phyloP scores from a whole-genome alignment of 352 stramenopile species.

The Phytophthora colocasiae region DNA sequence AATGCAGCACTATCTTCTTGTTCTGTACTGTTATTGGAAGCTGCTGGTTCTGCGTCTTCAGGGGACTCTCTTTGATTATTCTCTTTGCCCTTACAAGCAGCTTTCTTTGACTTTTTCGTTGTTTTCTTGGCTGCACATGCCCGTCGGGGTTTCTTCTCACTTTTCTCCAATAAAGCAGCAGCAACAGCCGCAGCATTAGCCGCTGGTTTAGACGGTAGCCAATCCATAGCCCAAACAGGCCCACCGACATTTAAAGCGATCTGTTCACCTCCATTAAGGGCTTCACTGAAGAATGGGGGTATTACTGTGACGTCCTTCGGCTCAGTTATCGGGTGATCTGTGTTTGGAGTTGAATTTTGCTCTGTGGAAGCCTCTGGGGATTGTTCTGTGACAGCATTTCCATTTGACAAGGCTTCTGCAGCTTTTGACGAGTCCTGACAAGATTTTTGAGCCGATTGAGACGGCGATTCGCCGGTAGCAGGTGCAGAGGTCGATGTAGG shows the following conservation, averaged over 20 bases:
- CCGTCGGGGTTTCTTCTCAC: conserved; percentile 20
- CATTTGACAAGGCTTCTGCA: conserved; percentile 4
- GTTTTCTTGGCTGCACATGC: conserved; percentile 3
- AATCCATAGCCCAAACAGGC: conserved; percentile 86
- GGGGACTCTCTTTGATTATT: conserved; percentile 29
- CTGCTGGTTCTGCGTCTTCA: conserved; percentile 9
- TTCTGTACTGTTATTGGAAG: conserved; percentile 15
- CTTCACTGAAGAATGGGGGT: conserved; percentile 57
- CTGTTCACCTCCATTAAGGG: conserved; percentile 37
- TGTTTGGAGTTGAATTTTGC: not conserved
- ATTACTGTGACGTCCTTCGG: conserved; percentile 37
- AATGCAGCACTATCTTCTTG: conserved; percentile 4
- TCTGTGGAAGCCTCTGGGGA: conserved; percentile 19
- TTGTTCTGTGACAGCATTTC: not conserved
- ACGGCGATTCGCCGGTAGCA: conserved; percentile 4
- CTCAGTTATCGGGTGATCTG: not conserved
- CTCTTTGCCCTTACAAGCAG: conserved; percentile 42
- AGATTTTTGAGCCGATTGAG: conserved; percentile 18
- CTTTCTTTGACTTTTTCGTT: not conserved
- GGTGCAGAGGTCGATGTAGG: not conserved
- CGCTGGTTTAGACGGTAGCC: conserved; percentile 49
- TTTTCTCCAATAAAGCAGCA: conserved; percentile 12
- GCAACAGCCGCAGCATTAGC: conserved; percentile 10
- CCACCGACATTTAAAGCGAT: conserved; percentile 75
- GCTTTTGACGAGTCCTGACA: conserved; percentile 4